Percentiles rank a stretch among this genome's conserved stretches.
Evolutionary conservation across 345 rosid genomes (phyloP).

Genomic region (Leavenworthia alabamica): DNA sequence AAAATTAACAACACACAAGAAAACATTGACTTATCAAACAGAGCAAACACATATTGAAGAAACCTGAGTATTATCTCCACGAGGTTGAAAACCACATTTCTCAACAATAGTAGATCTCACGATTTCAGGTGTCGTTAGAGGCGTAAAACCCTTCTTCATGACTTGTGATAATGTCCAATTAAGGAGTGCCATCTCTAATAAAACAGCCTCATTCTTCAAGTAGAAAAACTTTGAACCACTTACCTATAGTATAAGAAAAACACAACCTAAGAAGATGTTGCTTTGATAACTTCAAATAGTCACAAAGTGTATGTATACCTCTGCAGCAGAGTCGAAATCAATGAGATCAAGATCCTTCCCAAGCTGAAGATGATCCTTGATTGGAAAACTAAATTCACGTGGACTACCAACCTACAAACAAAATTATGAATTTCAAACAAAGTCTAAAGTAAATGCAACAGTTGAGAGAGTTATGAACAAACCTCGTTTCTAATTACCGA

Average conservation of each 20-base stretch:
- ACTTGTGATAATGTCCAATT: slow-evolving; percentile 88
- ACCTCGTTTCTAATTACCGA: slow-evolving; percentile 61
- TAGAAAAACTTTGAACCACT: slow-evolving; percentile 97
- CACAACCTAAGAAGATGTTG: background rate
- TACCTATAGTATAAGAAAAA: slow-evolving; percentile 41
- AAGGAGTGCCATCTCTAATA: slow-evolving; percentile 84
- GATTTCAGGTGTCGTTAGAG: slow-evolving; percentile 78
- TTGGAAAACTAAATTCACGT: slow-evolving; percentile 56
- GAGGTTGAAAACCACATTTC: slow-evolving; percentile 98
- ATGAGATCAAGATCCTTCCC: slow-evolving; percentile 87
- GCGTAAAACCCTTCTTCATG: slow-evolving; percentile 74
- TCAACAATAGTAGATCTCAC: slow-evolving; percentile 87
- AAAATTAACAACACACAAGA: background rate
- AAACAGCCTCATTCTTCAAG: slow-evolving; percentile 86
- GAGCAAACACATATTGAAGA: background rate
- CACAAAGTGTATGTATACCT: slow-evolving; percentile 27
- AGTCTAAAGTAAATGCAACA: background rate
- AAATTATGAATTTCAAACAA: background rate
- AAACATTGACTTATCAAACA: background rate
- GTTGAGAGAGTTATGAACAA: background rate
- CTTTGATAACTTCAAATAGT: background rate
- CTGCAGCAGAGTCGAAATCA: slow-evolving; percentile 50
- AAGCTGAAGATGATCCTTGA: slow-evolving; percentile 84
- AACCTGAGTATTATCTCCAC: slow-evolving; percentile 96
- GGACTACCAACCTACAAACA: slow-evolving; percentile 59